These are phyloP conservation scores for Phialocephala sp. DNA, from an alignment of 2,329 filamentous ascomycete species.

Conservation along the genomic window DNA sequence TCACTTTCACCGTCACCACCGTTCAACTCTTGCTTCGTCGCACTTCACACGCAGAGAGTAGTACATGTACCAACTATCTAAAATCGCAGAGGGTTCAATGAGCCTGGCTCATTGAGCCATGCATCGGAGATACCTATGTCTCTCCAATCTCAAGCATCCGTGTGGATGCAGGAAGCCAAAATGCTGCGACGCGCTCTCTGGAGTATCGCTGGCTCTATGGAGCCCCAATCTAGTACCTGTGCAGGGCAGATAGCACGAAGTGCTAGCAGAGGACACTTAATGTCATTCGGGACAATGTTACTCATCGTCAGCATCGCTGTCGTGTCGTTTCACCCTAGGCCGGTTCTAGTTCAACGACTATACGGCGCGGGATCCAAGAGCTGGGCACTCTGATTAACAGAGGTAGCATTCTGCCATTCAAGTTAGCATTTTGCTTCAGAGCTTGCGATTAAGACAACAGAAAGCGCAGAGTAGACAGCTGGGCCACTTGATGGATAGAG, in stretches of 20 bases:
- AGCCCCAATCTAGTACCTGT: background rate
- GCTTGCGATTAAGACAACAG: background rate
- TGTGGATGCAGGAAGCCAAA: no score
- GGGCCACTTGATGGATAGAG: background rate
- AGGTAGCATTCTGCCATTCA: background rate
- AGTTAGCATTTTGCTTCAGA: background rate
- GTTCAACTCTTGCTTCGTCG: background rate
- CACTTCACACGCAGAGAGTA: no score
- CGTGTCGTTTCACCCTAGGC: background rate
- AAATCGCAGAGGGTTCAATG: no score
- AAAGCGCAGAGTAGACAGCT: background rate
- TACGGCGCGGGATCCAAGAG: no score
- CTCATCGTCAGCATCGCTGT: background rate
- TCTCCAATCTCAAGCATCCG: no score
- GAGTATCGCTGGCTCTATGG: no score
- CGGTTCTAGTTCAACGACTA: no score
- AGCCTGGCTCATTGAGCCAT: no score
- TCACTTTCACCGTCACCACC: background rate
- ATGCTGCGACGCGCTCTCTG: no score
- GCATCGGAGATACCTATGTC: no score
- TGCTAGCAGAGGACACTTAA: background rate
- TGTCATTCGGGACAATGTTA: background rate
- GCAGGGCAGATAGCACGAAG: background rate
- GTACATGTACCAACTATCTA: no score
- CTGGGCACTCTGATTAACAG: background rate